Evolutionary conservation across 768 basidiomycete species (phyloP).

Genomic region (Macrolepiota fuliginosa): DNA sequence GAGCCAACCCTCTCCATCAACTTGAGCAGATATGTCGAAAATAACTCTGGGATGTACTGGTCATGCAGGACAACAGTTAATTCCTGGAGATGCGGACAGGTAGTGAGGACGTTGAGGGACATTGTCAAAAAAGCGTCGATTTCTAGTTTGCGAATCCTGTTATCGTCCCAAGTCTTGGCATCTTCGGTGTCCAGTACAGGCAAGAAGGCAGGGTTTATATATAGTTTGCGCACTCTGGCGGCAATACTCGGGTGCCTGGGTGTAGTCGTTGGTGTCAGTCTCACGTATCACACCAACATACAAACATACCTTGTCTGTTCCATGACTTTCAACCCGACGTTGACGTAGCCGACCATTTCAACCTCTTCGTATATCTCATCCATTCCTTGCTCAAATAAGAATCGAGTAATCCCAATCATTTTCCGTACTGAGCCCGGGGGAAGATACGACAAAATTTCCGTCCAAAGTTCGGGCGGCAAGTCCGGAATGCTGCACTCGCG

Average conservation of each 20-base stretch:
- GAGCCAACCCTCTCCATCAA: constrained; percentile 11
- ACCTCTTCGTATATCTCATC: constrained; percentile 27
- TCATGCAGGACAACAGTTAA: constrained; percentile 24
- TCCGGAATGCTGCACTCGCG: constrained; percentile 15
- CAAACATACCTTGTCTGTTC: constrained; percentile 19
- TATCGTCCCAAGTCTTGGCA: neutral
- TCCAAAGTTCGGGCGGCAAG: constrained; percentile 24
- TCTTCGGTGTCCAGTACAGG: constrained; percentile 16
- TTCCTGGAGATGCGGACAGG: constrained; percentile 19
- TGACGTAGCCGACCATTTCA: constrained; percentile 21
- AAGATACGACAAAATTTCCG: constrained; percentile 23
- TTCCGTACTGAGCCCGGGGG: constrained; percentile 19
- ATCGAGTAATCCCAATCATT: constrained; percentile 25
- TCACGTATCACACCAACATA: neutral
- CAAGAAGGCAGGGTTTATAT: constrained; percentile 25
- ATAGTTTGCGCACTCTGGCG: constrained; percentile 20
- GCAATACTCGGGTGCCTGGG: constrained; percentile 18
- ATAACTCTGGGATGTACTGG: constrained; percentile 18
- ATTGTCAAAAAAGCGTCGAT: constrained; percentile 10
- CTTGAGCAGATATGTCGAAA: constrained; percentile 17
- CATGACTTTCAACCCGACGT: constrained; percentile 18
- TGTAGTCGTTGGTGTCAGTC: neutral
- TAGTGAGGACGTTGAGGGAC: constrained; percentile 12
- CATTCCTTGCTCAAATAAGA: constrained; percentile 25
- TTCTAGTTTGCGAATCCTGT: neutral